Conservation (phyloP, 768 basidiomycete genomes). For the Rubroboletus pulcherrimus region DNA sequence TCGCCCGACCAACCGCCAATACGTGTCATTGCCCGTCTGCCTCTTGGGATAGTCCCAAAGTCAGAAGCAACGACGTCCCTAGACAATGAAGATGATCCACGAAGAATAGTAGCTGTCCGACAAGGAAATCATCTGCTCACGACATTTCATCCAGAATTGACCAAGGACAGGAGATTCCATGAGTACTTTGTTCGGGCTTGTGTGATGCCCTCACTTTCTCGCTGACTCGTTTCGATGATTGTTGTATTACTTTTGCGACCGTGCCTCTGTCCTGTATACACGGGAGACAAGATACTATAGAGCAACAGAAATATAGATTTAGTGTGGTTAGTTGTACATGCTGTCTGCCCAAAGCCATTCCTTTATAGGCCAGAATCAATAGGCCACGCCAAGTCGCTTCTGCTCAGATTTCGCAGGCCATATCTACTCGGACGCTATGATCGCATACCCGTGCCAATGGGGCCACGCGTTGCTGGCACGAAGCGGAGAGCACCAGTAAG, state of each 20-base stretch:
- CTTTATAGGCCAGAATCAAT: not conserved
- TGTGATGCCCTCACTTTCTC: constrained; percentile 40
- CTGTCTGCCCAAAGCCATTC: not conserved
- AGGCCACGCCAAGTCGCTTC: not conserved
- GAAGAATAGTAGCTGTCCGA: constrained; percentile 75
- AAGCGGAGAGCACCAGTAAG: too few species aligned
- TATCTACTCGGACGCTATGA: not conserved
- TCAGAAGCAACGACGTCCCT: constrained; percentile 34
- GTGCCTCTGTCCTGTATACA: not conserved
- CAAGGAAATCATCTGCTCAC: constrained; percentile 85
- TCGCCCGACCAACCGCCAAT: constrained; percentile 52
- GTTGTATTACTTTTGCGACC: not conserved
- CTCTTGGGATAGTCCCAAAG: constrained; percentile 45
- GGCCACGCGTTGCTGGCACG: too few species aligned
- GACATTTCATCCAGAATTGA: constrained; percentile 93
- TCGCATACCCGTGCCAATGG: too few species aligned
- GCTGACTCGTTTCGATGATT: not conserved
- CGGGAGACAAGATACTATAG: not conserved
- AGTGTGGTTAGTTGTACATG: not conserved
- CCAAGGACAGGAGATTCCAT: constrained; percentile 82
- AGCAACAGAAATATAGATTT: not conserved
- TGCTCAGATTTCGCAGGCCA: not conserved
- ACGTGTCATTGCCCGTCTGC: constrained; percentile 67
- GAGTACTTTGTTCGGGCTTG: constrained; percentile 84
- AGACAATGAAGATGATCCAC: constrained; percentile 49